Conservation (phyloP, 2,329 filamentous ascomycete genomes). For the Nothophaeocryptopus gaeumannii region DNA sequence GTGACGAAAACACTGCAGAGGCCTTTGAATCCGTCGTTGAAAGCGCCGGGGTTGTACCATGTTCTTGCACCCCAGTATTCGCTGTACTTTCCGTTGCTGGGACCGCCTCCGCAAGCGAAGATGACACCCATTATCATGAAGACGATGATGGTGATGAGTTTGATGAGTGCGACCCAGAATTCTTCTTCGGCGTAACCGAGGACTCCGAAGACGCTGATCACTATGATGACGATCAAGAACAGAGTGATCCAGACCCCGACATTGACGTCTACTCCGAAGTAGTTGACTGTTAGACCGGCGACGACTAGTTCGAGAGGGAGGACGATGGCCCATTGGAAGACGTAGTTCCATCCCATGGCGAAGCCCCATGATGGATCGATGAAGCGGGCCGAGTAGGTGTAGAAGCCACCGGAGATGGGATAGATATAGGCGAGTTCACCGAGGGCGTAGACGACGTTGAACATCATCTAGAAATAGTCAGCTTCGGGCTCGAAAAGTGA, state of each 20-base stretch:
- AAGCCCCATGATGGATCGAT: conserved; percentile 42
- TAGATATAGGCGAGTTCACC: conserved; percentile 43
- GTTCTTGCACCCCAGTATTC: conserved; percentile 53
- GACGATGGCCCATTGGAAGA: conserved; percentile 30
- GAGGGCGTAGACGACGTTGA: conserved; percentile 41
- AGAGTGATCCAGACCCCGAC: conserved; percentile 25
- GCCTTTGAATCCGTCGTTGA: conserved; percentile 60
- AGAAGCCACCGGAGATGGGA: conserved; percentile 43
- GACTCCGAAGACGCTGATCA: conserved; percentile 30
- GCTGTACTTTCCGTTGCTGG: conserved; percentile 33
- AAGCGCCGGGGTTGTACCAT: conserved; percentile 37
- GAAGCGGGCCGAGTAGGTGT: conserved; percentile 43
- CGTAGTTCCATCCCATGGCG: conserved; percentile 33
- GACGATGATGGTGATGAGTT: conserved; percentile 48
- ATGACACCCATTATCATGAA: conserved; percentile 63
- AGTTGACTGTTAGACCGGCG: conserved; percentile 27
- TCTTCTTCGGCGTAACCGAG: conserved; percentile 31
- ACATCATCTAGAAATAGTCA: conserved; percentile 36
- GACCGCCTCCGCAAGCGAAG: conserved; percentile 57
- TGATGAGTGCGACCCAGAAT: conserved; percentile 30
- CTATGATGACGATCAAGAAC: conserved; percentile 26
- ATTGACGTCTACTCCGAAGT: conserved; percentile 25
- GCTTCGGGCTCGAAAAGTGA: background rate
- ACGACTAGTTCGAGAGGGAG: conserved; percentile 29
- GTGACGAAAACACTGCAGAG: conserved; percentile 64